Evolutionary conservation across 164 flowering plant genomes (phyloP).

Genomic region (Saururus chinensis): DNA sequence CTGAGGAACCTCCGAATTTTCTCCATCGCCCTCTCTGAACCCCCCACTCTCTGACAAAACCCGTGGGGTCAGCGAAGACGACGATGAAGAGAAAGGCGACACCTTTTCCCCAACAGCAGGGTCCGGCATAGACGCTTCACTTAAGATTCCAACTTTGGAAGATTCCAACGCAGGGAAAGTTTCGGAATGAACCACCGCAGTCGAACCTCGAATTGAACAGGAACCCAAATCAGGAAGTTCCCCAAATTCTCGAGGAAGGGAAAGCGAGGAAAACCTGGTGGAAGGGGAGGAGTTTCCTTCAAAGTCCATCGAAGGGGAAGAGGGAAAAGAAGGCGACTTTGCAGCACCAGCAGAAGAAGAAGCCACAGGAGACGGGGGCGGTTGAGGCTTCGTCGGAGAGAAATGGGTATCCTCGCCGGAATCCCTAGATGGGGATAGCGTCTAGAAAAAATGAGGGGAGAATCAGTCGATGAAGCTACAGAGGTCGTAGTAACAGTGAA

Average conservation of each 20-base stretch:
- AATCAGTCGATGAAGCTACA: no score
- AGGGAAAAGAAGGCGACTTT: neutral
- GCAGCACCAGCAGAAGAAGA: no score
- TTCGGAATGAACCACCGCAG: no score
- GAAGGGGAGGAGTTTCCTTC: neutral
- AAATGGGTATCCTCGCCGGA: neutral
- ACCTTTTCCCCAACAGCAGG: no score
- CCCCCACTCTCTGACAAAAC: neutral
- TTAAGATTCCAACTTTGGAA: no score
- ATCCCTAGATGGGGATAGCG: neutral
- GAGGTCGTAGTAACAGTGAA: no score
- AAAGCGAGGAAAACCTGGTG: neutral
- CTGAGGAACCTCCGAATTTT: slow-evolving; percentile 27
- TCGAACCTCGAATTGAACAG: no score
- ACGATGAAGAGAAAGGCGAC: neutral
- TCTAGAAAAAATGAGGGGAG: neutral
- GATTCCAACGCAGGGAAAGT: no score
- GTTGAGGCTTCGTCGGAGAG: no score
- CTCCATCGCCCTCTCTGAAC: slow-evolving; percentile 6
- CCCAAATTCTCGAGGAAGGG: neutral
- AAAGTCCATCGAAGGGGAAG: neutral
- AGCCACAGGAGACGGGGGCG: no score
- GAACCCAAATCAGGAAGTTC: neutral
- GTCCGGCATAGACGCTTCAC: no score
- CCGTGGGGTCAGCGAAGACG: slow-evolving; percentile 1